phyloP scores from a whole-genome alignment of 352 stramenopile species.

The Globisporangium canariense region DNA sequence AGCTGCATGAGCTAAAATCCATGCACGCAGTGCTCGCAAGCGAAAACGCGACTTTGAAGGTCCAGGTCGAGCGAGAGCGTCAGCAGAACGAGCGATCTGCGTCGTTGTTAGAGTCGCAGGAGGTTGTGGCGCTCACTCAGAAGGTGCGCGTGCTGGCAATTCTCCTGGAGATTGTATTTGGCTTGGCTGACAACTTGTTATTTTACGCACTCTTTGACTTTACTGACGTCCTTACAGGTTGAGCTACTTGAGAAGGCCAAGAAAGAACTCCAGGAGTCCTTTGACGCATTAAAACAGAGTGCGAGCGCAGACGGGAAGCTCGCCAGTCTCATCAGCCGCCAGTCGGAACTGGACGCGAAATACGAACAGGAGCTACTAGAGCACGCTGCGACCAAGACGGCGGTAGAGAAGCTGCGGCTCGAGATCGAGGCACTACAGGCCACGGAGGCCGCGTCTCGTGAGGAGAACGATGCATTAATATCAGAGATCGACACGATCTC shows the following conservation, averaged over 20 bases:
- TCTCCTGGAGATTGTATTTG: no score
- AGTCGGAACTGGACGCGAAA: conserved; percentile 33
- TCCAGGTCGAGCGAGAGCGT: conserved; percentile 40
- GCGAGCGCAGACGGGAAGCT: conserved; percentile 36
- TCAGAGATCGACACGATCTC: conserved; percentile 67
- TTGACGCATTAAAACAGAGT: conserved; percentile 37
- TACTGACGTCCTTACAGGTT: conserved; percentile 16
- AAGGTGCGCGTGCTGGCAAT: conserved; percentile 25
- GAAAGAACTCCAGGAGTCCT: conserved; percentile 28
- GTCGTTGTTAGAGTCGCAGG: conserved; percentile 27
- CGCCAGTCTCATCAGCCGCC: conserved; percentile 21
- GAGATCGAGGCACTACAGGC: conserved; percentile 49
- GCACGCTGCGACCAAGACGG: conserved; percentile 24
- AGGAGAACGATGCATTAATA: conserved; percentile 77
- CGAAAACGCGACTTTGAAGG: conserved; percentile 48
- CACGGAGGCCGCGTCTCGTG: conserved; percentile 46
- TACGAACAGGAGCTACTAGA: conserved; percentile 31
- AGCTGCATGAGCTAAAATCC: conserved; percentile 51
- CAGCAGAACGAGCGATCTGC: conserved; percentile 29
- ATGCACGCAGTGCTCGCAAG: conserved; percentile 40
- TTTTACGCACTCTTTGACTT: no score
- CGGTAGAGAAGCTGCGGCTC: conserved; percentile 32
- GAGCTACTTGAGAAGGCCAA: conserved; percentile 38
- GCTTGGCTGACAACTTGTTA: no score
- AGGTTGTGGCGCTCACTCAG: conserved; percentile 32